A percentile compares a stretch with the other conserved stretches of the same genome.
phyloP scores from a whole-genome alignment of 495 filamentous ascomycete species.

The Penicillium flavigenum region DNA sequence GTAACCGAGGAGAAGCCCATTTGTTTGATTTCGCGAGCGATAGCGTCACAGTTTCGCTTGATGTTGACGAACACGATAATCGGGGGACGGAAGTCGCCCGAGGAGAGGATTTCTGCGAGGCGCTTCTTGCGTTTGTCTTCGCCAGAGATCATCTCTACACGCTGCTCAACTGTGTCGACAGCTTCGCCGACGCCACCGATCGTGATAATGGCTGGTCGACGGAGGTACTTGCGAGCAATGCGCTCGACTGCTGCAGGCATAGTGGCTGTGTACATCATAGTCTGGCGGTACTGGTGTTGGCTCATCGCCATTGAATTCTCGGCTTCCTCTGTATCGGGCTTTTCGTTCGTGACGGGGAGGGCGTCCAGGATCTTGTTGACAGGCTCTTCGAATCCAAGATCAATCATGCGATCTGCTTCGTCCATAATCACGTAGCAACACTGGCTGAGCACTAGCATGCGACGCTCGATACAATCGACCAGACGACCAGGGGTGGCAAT shows the following conservation, averaged over 20 bases:
- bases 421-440: conserved; percentile 99
- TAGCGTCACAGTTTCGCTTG: conserved; percentile 97
- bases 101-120: conserved; percentile 83
- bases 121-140: conserved; percentile 99
- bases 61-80: conserved; percentile 99
- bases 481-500: conserved; percentile 97
- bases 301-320: conserved; percentile 85
- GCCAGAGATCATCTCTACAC: conserved; percentile 86
- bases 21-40: conserved; percentile 92
- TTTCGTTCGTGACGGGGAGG: conserved; percentile 92
- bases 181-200: conserved; percentile 95
- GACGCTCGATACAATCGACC: conserved; percentile 93
- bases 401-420: conserved; percentile 99
- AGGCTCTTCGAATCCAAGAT: conserved; percentile 95
- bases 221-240: conserved; percentile 93
- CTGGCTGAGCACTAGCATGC: conserved; percentile 86
- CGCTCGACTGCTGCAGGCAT: conserved; percentile 94
- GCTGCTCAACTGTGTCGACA: conserved; percentile 98
- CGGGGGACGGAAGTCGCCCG: conserved; percentile 81
- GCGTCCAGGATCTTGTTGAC: conserved; percentile 98
- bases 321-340: conserved; percentile 92
- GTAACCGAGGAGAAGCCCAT: conserved; percentile 92
- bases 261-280: conserved; percentile 99
- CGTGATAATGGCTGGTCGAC: conserved; percentile 89
- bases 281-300: conserved; percentile 86